phyloP scores from a whole-genome alignment of 2,329 filamentous ascomycete species.

The Fusarium napiforme region DNA sequence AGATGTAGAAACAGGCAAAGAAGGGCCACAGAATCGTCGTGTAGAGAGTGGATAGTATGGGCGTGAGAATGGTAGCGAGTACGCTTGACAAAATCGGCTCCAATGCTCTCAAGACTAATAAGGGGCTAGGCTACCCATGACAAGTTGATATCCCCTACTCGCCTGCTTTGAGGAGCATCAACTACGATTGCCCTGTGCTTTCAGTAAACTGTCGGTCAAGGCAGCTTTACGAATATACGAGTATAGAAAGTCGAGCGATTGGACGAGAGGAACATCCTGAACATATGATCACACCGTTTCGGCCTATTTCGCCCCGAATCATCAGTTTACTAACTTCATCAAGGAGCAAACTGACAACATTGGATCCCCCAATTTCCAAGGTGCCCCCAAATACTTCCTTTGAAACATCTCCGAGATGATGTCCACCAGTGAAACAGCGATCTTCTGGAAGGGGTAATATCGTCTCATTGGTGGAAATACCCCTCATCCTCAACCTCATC shows the following conservation, averaged over 20 bases:
- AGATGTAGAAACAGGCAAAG: accelerated
- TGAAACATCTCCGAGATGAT: conserved; percentile 2
- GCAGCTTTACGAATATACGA: not conserved
- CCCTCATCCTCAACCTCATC: not conserved
- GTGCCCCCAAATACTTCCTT: not conserved
- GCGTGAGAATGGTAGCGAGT: accelerated
- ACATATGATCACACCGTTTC: not conserved
- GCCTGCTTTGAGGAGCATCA: not conserved
- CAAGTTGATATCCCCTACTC: not conserved
- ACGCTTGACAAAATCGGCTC: accelerated
- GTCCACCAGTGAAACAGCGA: conserved; percentile 6
- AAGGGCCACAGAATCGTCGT: accelerated
- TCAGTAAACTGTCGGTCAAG: not conserved
- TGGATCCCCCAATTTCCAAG: conserved; percentile 3
- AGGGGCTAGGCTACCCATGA: no score
- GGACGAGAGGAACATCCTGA: not conserved
- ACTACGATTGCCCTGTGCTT: not conserved
- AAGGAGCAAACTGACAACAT: not conserved
- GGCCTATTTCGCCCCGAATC: not conserved
- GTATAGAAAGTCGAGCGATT: not conserved
- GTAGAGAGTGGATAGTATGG: not conserved
- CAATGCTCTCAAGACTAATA: accelerated
- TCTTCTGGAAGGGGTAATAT: not conserved
- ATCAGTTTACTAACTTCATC: not conserved
- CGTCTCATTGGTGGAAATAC: conserved; percentile 30